Base-by-base conservation (phyloP, 441 rosid species). In the Adansonia gregorii region DNA sequence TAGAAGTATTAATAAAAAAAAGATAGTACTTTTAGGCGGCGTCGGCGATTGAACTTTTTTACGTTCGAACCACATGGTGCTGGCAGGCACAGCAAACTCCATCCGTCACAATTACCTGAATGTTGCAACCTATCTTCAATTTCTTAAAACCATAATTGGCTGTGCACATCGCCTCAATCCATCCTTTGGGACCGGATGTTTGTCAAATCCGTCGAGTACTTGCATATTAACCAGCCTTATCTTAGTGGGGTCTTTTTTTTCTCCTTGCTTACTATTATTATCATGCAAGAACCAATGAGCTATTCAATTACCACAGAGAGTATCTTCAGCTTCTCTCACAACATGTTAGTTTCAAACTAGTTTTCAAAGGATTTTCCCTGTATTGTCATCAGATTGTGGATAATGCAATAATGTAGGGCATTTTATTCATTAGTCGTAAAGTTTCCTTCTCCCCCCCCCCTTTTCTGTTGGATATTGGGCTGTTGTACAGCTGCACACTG, bases 21-120 rank as follows among this genome's bases (percentile, higher is more conserved):
- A 31, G 35, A 31, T 1, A 31, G 39, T 31, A 31, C 39, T 31
- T 31, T 31, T 31, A 31, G 39, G 39, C 39, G 39, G 39, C 39
- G 39, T 24, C 74, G 39, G 48, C 67, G 46, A 64, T 17, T 19
- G 55, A 63, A 67, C 75, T 58, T 79, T n/a, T 76, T 76, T 76
- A 55, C 75, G 65, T 70, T 27, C 2, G 66, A 73, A 76, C 82
- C 78, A 35, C 85, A 78, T 20, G 59, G 74, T 72, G 79, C 66
- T 55, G 72, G 60, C 9, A 14, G 39, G 10, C 1, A 52, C 8
- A 51, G 59, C 54, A 24, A 70, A 74, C 20, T 67, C 83, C 76
- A 68, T 74, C 55, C 7, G 0, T 8, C 8, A 1, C 48, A 61
- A 11, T 31, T 19, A 31, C n/a, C 67, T 67, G 17, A n/a, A 10